A percentile compares a stretch with the other conserved stretches of the same genome.
phyloP scores from a whole-genome alignment of 441 rosid genomes.

The Populus hybrid region DNA sequence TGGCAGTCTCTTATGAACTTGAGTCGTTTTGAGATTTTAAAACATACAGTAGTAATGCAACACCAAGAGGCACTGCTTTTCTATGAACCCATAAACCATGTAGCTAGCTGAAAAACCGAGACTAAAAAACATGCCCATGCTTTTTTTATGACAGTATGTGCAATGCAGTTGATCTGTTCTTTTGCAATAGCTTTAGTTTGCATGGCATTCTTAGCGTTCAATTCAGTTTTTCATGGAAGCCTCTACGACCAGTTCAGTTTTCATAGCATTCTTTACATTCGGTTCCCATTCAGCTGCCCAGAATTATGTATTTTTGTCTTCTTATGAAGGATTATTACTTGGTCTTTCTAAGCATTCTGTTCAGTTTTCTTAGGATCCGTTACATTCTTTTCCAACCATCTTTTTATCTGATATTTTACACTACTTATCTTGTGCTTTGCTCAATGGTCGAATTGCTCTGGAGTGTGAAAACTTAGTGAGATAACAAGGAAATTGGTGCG shows the following conservation, averaged over 20 bases:
- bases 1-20: no score
- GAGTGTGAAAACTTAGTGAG: background rate
- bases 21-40: no score
- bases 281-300: background rate
- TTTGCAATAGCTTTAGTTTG: no score
- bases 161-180: no score
- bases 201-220: no score
- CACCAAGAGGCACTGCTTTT: no score
- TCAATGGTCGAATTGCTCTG: background rate
- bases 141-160: no score
- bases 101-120: no score
- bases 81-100: no score
- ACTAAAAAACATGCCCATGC: no score
- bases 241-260: background rate
- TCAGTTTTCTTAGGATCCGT: background rate
- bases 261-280: background rate
- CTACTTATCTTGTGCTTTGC: background rate
- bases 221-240: no score
- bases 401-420: background rate
- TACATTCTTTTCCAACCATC: background rate
- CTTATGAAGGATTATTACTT: background rate
- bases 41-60: no score
- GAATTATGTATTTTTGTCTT: background rate
- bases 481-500: background rate
- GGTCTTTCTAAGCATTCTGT: background rate